Conservation (phyloP, 2,329 filamentous ascomycete genomes). For the Rhynchosporium secalis region DNA sequence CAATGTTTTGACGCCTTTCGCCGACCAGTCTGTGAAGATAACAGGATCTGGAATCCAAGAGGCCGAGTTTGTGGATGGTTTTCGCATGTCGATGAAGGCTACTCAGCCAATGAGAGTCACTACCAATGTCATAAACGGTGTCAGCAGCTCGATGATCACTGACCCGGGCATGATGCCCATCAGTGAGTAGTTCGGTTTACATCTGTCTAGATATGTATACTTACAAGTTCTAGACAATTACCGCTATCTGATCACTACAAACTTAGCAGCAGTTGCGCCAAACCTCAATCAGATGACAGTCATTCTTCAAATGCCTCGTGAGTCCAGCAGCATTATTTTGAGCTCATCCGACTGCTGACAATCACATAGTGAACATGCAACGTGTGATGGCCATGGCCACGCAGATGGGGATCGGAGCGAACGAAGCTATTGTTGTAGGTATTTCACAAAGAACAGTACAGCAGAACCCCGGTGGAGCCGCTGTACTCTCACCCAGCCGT, state of each 20-base stretch:
- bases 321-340: background rate
- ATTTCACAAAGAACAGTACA: conserved; percentile 21
- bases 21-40: conserved; percentile 21
- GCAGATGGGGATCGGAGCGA: conserved; percentile 20
- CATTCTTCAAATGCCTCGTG: conserved; percentile 23
- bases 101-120: conserved; percentile 23
- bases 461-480: conserved; percentile 25
- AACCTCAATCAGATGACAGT: conserved; percentile 25
- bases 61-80: conserved; percentile 26
- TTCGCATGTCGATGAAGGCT: conserved; percentile 25
- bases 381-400: conserved; percentile 22
- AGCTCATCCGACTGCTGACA: background rate
- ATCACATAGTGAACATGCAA: conserved; percentile 19
- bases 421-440: conserved; percentile 19
- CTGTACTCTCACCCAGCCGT: conserved; percentile 17
- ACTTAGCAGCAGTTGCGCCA: conserved; percentile 21
- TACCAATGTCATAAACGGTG: conserved; percentile 22
- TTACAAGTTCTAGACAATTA: conserved; percentile 21
- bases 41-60: conserved; percentile 27
- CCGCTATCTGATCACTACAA: conserved; percentile 24
- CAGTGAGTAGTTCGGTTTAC: conserved; percentile 16
- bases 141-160: conserved; percentile 17
- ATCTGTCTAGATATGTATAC: background rate
- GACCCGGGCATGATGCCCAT: conserved; percentile 14
- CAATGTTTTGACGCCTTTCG: conserved; percentile 24